Conservation (phyloP, 352 stramenopile genomes). For the Phytophthora syringae region DNA sequence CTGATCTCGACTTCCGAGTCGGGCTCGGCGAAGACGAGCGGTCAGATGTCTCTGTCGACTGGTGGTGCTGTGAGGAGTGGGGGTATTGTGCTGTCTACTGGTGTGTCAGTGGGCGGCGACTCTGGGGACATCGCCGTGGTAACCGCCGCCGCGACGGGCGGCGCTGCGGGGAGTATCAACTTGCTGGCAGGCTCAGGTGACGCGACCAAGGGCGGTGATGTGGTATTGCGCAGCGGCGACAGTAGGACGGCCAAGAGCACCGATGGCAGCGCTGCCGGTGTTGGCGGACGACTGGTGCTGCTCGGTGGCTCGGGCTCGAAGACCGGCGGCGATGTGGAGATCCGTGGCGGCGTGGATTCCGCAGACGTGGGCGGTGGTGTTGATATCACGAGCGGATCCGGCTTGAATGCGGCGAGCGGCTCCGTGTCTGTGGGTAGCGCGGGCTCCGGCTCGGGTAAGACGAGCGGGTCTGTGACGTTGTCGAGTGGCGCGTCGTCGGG, state of each 20-base stretch:
- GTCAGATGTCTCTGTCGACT: slow-evolving; percentile 6
- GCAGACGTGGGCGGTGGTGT: slow-evolving; percentile 3
- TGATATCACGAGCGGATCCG: not conserved
- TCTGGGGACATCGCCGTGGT: slow-evolving; percentile 3
- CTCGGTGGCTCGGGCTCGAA: slow-evolving; percentile 3
- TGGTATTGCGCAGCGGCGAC: slow-evolving; percentile 13
- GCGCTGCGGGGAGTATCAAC: slow-evolving; percentile 1
- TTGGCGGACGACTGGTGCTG: slow-evolving; percentile 15
- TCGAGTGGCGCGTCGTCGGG: no score
- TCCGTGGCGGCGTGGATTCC: slow-evolving; percentile 17
- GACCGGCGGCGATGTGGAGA: slow-evolving; percentile 2
- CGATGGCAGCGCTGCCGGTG: not conserved
- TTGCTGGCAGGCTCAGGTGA: slow-evolving; percentile 12
- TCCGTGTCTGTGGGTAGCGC: slow-evolving; percentile 5
- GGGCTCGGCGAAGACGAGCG: slow-evolving; percentile 2
- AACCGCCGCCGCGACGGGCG: not conserved
- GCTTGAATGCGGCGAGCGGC: slow-evolving; percentile 10
- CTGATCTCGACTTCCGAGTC: slow-evolving; percentile 15
- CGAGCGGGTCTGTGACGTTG: slow-evolving; percentile 24
- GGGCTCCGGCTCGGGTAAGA: slow-evolving; percentile 1
- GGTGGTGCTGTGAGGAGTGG: slow-evolving; percentile 1
- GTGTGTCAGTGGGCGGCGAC: slow-evolving; percentile 4
- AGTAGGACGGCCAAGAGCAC: not conserved
- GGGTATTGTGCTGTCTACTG: slow-evolving; percentile 2
- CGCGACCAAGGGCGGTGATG: slow-evolving; percentile 1